These are phyloP conservation scores for Talaromyces stipitatus DNA, from an alignment of 495 filamentous ascomycete species.

Conservation along the genomic window DNA sequence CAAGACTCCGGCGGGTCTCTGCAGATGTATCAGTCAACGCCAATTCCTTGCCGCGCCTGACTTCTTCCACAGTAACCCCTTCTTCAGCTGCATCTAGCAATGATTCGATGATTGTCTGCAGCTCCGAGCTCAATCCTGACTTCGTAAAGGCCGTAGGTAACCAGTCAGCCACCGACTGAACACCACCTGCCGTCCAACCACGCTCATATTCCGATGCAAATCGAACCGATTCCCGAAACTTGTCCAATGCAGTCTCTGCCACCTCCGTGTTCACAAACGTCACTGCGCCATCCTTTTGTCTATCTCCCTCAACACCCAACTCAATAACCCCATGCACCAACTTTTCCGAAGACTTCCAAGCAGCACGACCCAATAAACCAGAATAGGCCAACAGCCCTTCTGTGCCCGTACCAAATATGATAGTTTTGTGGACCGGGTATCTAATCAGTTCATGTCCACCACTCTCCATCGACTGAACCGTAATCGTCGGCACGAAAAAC, in stretches of 20 bases:
- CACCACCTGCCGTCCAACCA: conserved; percentile 62
- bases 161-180: conserved; percentile 62
- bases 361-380: conserved; percentile 27
- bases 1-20: conserved; percentile 40
- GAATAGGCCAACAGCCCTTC: conserved; percentile 46
- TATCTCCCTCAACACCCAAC: conserved; percentile 30
- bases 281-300: conserved; percentile 16
- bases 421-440: conserved; percentile 77
- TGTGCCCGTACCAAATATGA: conserved; percentile 66
- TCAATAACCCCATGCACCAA: conserved; percentile 51
- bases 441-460: conserved; percentile 56
- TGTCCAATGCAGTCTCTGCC: conserved; percentile 50
- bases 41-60: conserved; percentile 25
- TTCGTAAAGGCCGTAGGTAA: conserved; percentile 40
- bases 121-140: conserved; percentile 48
- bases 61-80: conserved; percentile 44
- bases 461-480: conserved; percentile 52
- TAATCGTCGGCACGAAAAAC: conserved; percentile 66
- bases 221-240: conserved; percentile 58
- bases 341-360: conserved; percentile 25
- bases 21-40: conserved; percentile 30
- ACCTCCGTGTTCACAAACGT: conserved; percentile 46
- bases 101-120: conserved; percentile 59
- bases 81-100: conserved; percentile 52
- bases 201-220: conserved; percentile 65